A percentile compares a stretch with the other conserved stretches of the same genome.
These are phyloP conservation scores for Cyathus striatus DNA, from an alignment of 768 basidiomycete genomes.

Conservation along the genomic window DNA sequence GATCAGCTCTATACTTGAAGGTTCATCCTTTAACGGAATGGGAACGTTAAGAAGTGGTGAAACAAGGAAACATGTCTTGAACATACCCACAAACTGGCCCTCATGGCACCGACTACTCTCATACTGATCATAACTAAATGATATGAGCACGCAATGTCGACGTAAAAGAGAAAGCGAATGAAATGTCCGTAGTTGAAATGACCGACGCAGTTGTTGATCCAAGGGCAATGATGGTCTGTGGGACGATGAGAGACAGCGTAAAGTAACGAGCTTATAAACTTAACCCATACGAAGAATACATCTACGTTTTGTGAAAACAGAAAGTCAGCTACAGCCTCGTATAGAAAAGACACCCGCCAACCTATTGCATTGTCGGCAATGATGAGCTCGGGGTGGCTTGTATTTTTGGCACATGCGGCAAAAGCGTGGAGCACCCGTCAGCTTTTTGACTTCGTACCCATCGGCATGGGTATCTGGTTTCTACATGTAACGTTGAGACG, in stretches of 20 bases:
- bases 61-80: neutral
- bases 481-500: constrained; percentile 29
- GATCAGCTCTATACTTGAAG: constrained; percentile 63
- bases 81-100: constrained; percentile 49
- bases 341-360: constrained; percentile 27
- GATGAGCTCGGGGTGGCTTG: constrained; percentile 89
- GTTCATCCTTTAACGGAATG: constrained; percentile 74
- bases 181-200: constrained; percentile 88
- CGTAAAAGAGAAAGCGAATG: constrained; percentile 87
- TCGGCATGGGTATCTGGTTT: constrained; percentile 68
- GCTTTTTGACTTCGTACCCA: constrained; percentile 86
- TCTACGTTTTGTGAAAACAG: constrained; percentile 28
- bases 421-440: constrained; percentile 77
- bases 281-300: constrained; percentile 89
- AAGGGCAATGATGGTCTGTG: constrained; percentile 86
- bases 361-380: constrained; percentile 85
- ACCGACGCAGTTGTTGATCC: constrained; percentile 94
- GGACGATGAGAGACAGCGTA: constrained; percentile 6
- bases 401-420: constrained; percentile 83
- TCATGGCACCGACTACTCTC: constrained; percentile 48
- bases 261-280: constrained; percentile 9
- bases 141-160: constrained; percentile 85
- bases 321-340: constrained; percentile 4
- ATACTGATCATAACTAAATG: constrained; percentile 80
- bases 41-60: neutral